Base-by-base conservation (phyloP, 805 yeast genomes). In the Metschnikowia santaceciliae region DNA sequence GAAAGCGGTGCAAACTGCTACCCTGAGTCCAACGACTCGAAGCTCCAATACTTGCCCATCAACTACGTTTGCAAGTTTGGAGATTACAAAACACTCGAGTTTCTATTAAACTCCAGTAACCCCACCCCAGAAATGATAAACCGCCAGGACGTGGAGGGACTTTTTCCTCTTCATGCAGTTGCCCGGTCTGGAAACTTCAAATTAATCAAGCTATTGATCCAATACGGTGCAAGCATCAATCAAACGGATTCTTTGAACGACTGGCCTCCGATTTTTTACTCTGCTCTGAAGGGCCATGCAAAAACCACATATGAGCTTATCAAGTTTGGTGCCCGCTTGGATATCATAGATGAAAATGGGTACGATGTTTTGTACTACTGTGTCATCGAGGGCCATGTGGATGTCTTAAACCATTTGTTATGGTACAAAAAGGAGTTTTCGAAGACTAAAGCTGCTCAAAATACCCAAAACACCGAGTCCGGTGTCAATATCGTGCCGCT, bases 201-300 rank as follows among this genome's bases (percentile, higher is more conserved):
- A 51, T 73, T 92, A 32, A 82, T 94, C 11, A 80, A 84, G 32
- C 67, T 90, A 42, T 70, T 94, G 33, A 76, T 88, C 1, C 70
- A 78, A n/a, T 77, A 85, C 55, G 92, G 91, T 4, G 86, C 74
- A 3, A 82, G 86, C 60, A 81, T 92, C 4, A 88, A 94, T 67
- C 83, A 81, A 52, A 61, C 84, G 7, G 98, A 94, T 68, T 86
- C 88, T 48, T 82, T 90, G 50, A 90, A 91, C 63, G 86, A 86
- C 59, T 94, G 98, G 97, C 84, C 97, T 0, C 96, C 98, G 0
- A 77, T 94, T 2, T 89, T 90, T 61, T 92, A 94, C 66, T 88
- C 96, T 19, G 91, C 91, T 1, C 81, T 83, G 56, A 92, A 88
- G 58, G 97, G 97, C 1, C 89, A 86, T 64, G 77, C 76, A 4